These are phyloP conservation scores for Cylindrotheca closterium DNA, from an alignment of 108 stramenopile species.

Conservation along the genomic window DNA sequence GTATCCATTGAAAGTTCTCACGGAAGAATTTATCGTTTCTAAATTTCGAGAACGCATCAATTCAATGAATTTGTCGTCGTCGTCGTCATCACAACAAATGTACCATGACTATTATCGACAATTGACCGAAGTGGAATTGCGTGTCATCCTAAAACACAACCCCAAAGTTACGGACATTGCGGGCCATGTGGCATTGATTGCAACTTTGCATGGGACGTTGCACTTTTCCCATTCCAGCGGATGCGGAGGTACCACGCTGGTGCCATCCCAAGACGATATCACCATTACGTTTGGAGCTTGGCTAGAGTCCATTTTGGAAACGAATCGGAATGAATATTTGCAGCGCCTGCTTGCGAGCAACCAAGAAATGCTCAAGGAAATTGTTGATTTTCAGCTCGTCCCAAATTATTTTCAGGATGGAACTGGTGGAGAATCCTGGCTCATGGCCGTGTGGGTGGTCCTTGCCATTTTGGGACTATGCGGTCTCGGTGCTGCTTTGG, in stretches of 20 bases:
- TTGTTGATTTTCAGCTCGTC: conserved; percentile 2
- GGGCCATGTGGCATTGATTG: background rate
- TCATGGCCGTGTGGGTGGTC: no score
- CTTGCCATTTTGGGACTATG: no score
- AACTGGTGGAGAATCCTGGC: no score
- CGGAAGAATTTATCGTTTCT: conserved; percentile 21
- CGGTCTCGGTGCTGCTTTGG: no score
- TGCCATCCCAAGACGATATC: conserved; percentile 22
- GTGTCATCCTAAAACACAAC: background rate
- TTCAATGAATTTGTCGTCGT: background rate
- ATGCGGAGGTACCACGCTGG: conserved; percentile 2
- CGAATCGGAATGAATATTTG: conserved; percentile 10
- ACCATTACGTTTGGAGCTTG: conserved; percentile 13
- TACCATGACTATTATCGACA: background rate
- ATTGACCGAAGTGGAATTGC: conserved; percentile 6
- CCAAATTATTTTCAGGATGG: background rate
- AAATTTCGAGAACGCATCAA: conserved; percentile 1
- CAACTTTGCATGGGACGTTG: background rate
- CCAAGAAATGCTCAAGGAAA: conserved; percentile 24
- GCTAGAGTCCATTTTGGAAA: conserved; percentile 17
- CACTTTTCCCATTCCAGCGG: conserved; percentile 2
- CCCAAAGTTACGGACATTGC: background rate
- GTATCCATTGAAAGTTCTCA: conserved; percentile 16
- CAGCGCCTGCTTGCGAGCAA: conserved; percentile 1
- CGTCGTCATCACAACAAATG: background rate